A percentile compares a stretch with the other conserved stretches of the same genome.
Conservation (phyloP, 495 filamentous ascomycete species). For the Podospora comata region DNA sequence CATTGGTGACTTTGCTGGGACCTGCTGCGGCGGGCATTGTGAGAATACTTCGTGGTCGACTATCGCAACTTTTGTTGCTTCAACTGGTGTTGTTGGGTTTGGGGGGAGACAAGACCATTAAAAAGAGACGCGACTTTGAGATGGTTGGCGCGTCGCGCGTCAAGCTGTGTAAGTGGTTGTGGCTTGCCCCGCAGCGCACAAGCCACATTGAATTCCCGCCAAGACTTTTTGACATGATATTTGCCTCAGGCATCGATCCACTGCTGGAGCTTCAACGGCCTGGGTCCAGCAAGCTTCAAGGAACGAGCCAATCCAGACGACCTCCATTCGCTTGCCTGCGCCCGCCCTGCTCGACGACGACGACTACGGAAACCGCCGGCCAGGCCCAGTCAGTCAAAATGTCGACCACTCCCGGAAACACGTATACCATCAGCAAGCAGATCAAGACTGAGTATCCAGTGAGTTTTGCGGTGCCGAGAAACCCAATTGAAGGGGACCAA, state of each 20-base stretch:
- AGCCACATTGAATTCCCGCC: background rate
- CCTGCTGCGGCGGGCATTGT: background rate
- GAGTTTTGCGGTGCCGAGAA: conserved; percentile 35
- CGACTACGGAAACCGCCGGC: conserved; percentile 19
- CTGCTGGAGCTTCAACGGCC: conserved; percentile 6
- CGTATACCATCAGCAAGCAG: conserved; percentile 65
- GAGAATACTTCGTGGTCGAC: background rate
- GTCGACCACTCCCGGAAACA: conserved; percentile 56
- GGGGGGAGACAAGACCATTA: background rate
- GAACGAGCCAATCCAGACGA: background rate
- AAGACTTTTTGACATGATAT: conserved; percentile 2
- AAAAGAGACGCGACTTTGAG: background rate
- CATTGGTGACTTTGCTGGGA: background rate
- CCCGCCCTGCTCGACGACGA: conserved; percentile 22
- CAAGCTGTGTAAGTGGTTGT: conserved; percentile 16
- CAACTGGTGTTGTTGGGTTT: background rate
- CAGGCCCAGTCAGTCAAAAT: conserved; percentile 47
- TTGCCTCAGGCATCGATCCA: background rate
- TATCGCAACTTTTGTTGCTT: background rate
- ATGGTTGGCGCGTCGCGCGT: conserved; percentile 4
- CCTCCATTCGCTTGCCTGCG: background rate
- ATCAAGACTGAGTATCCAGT: conserved; percentile 78
- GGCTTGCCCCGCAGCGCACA: conserved; percentile 5
- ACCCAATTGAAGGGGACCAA: conserved; percentile 15
- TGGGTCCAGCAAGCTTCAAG: conserved; percentile 9